A percentile compares a stretch with the other conserved stretches of the same genome.
These are phyloP conservation scores for Apodospora peruviana DNA, from an alignment of 495 filamentous ascomycete genomes.

Conservation along the genomic window DNA sequence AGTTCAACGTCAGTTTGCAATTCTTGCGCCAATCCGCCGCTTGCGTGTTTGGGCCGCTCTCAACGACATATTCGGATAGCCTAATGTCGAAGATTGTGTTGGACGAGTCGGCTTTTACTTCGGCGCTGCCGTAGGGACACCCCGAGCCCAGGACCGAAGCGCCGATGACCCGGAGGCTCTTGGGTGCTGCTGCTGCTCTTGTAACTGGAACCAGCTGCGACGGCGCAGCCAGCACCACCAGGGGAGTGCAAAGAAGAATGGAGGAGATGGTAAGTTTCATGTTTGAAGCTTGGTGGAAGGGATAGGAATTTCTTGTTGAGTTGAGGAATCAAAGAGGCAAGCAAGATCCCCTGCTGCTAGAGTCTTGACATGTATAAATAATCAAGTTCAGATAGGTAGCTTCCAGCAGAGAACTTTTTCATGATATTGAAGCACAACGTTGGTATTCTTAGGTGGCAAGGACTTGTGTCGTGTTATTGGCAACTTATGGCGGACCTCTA, in stretches of 20 bases:
- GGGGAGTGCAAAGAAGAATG: not conserved
- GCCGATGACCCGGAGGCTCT: conserved; percentile 28
- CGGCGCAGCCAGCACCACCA: not conserved
- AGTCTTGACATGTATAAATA: too few species aligned
- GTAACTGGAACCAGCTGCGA: too few species aligned
- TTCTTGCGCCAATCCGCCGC: conserved; percentile 16
- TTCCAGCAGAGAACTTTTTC: not conserved
- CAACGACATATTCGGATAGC: conserved; percentile 14
- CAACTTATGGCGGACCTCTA: not conserved
- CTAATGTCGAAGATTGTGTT: conserved; percentile 14
- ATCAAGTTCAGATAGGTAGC: not conserved
- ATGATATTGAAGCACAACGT: not conserved
- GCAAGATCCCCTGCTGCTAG: not conserved
- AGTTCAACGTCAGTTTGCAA: conserved; percentile 18
- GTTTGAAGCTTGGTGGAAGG: not conserved
- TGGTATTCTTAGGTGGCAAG: not conserved
- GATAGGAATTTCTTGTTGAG: not conserved
- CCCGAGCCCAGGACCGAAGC: conserved; percentile 21
- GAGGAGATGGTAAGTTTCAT: not conserved
- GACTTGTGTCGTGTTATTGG: not conserved
- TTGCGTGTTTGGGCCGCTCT: conserved; percentile 14
- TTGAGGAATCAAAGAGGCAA: not conserved
- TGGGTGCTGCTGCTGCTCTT: not conserved
- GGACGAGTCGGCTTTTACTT: conserved; percentile 15
- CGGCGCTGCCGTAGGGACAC: conserved; percentile 13